These are phyloP conservation scores for Amoebophrya sp. DNA, from an alignment of 169 alveolate genomes.

Conservation along the genomic window DNA sequence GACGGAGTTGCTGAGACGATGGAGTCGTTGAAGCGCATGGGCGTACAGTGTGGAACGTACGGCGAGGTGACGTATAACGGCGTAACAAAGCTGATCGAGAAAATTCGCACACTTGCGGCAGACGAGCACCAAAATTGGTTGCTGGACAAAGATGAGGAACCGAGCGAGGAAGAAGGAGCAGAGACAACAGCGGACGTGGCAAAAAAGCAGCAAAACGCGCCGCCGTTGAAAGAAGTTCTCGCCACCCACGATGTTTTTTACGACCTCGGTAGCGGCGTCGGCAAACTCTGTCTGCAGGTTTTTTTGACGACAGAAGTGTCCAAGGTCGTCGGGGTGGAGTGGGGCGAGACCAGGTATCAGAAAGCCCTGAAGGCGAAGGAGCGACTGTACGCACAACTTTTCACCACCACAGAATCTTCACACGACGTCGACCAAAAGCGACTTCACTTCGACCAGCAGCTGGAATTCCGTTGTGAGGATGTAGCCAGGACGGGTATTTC, in stretches of 20 bases:
- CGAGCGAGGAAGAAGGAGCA: too few relatives aligned
- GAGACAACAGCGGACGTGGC: too few relatives aligned
- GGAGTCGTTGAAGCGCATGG: slow-evolving; percentile 12
- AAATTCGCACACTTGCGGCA: too few relatives aligned
- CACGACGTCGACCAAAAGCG: background rate
- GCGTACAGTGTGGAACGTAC: background rate
- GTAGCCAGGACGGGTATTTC: background rate
- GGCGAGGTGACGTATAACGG: background rate
- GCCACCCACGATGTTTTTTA: background rate
- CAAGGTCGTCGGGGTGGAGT: background rate
- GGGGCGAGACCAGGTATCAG: background rate
- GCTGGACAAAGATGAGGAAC: too few relatives aligned
- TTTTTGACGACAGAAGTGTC: background rate
- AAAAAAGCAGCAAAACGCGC: too few relatives aligned
- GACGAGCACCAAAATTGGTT: too few relatives aligned
- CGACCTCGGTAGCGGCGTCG: background rate
- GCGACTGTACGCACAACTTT: background rate
- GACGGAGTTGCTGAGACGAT: background rate
- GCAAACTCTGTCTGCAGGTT: background rate
- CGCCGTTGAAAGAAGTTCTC: too few relatives aligned
- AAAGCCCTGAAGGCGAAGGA: background rate
- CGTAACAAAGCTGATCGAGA: background rate
- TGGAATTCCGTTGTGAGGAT: background rate
- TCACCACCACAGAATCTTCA: background rate
- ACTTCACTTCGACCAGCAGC: background rate